These are phyloP conservation scores for Ceratocystis ficicola DNA, from an alignment of 2,329 filamentous ascomycete species.

Conservation along the genomic window DNA sequence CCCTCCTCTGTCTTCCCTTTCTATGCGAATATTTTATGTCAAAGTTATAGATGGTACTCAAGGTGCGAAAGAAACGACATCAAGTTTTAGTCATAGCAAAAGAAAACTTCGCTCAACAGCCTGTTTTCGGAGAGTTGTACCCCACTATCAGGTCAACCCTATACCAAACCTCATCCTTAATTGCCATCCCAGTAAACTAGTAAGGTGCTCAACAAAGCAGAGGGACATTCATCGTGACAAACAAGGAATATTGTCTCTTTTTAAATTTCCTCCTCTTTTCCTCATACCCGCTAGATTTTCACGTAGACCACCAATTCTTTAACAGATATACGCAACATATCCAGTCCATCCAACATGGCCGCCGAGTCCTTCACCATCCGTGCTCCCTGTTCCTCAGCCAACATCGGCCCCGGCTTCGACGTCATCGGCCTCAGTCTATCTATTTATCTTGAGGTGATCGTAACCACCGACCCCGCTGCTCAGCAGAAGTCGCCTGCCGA, in stretches of 20 bases:
- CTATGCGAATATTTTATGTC: neutral
- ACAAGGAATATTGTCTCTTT: neutral
- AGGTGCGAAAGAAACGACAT: neutral
- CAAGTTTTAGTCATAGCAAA: neutral
- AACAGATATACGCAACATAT: neutral
- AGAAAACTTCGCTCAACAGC: neutral
- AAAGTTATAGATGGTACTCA: neutral
- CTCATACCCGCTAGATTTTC: neutral
- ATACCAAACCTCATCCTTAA: neutral
- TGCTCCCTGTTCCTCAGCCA: conserved; percentile 89
- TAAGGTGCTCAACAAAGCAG: neutral
- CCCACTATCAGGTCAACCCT: conserved; percentile 7
- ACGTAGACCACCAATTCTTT: neutral
- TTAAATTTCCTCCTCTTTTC: neutral
- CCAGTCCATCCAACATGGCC: conserved; percentile 28
- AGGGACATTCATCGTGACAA: neutral
- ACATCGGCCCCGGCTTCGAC: conserved; percentile 96
- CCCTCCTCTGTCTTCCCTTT: neutral
- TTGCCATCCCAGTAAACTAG: neutral
- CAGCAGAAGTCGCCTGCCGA: conserved; percentile 33
- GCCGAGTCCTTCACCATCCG: conserved; percentile 55
- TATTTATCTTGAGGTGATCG: conserved; percentile 79
- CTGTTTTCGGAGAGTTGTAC: neutral
- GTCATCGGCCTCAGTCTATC: conserved; percentile 92
- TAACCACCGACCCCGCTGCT: conserved; percentile 57